Base-by-base conservation (phyloP, 495 filamentous ascomycete species). In the Penicillium chermesinum region DNA sequence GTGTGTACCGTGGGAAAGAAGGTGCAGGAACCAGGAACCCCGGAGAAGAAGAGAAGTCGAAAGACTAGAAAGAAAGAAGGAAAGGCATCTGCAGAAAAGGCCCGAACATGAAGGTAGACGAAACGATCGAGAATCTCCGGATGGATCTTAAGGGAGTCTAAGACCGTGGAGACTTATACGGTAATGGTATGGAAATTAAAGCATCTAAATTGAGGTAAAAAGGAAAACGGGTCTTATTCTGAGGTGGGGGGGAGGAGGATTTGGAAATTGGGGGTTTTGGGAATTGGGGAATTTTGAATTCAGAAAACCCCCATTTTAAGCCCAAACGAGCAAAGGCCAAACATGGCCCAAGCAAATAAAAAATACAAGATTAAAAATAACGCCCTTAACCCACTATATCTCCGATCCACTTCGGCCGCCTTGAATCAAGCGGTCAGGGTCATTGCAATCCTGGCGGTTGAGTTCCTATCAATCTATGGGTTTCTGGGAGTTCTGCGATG, bases 1-100 rank as follows among this genome's bases (percentile, higher is more conserved):
- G n/a, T n/a, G n/a, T n/a, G 50, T 53, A 58, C 55, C 55, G 56
- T 59, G 52, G 56, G 44, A 52, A 35, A 13, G 17, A 15, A 19
- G 7, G 16, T 30, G 14, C 6, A 37, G 46, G 25, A 39, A 39
- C 12, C 17, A 41, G 39, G 20, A 35, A 27, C n/a, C 43, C 25
- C 36, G 30, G 41, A 37, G 25, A 43, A 15, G 14, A 46, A 41
- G 46, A 36, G 38, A 34, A 46, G 46, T 44, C 33, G 14, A 35
- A 41, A 47, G 48, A 45, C 38, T 35, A 41, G 38, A 46, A 38
- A 44, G 17, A 33, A 19, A 15, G 44, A 53, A 49, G 46, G 27
- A 45, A 38, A 50, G 52, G n/a, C n/a, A 54, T 42, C 19, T 17
- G 36, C 8, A 20, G 22, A 37, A 38, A 22, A 41, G 48, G 38